Conservation (phyloP, 2,329 filamentous ascomycete genomes). For the Ophiocordyceps camponoti-leonardi region DNA sequence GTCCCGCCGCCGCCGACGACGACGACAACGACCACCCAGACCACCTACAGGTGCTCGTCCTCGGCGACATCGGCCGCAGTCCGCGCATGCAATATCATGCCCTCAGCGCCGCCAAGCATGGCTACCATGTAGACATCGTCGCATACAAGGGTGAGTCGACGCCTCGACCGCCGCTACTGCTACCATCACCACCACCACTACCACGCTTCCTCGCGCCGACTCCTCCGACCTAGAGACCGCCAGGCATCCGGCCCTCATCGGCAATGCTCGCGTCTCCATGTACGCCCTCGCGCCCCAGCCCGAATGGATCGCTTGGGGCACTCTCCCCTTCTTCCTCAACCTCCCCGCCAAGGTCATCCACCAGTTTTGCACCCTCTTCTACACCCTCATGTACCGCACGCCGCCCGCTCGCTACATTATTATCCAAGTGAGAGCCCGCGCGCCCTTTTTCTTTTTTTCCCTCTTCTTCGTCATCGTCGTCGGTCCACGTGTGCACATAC, state of each 20-base stretch:
- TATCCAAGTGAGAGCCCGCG: slow-evolving; percentile 40
- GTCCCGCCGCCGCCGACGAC: slow-evolving; percentile 11
- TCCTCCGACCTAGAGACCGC: slow-evolving; percentile 44
- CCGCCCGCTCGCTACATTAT: slow-evolving; percentile 71
- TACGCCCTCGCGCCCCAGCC: slow-evolving; percentile 55
- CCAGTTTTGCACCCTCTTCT: slow-evolving; percentile 58
- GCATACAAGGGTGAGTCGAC: slow-evolving; percentile 56
- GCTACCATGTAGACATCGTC: slow-evolving; percentile 65
- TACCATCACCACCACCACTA: too few species aligned
- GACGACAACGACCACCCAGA: slow-evolving; percentile 15
- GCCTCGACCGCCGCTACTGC: too few species aligned
- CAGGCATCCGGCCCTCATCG: slow-evolving; percentile 58
- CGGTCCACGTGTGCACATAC: too few species aligned
- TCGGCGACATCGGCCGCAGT: slow-evolving; percentile 89
- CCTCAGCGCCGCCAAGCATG: slow-evolving; percentile 71
- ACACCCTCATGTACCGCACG: slow-evolving; percentile 55
- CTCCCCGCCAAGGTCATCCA: slow-evolving; percentile 75
- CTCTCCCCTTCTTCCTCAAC: slow-evolving; percentile 57
- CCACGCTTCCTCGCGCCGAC: neutral
- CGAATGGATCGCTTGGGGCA: slow-evolving; percentile 45
- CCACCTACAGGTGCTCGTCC: slow-evolving; percentile 64
- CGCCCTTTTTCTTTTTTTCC: neutral
- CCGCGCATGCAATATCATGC: slow-evolving; percentile 99
- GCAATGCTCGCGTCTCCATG: slow-evolving; percentile 52
- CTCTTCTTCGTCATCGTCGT: neutral